Percentiles rank a stretch among this genome's conserved stretches.
phyloP scores from a whole-genome alignment of 495 filamentous ascomycete species.

The Halenospora varia region DNA sequence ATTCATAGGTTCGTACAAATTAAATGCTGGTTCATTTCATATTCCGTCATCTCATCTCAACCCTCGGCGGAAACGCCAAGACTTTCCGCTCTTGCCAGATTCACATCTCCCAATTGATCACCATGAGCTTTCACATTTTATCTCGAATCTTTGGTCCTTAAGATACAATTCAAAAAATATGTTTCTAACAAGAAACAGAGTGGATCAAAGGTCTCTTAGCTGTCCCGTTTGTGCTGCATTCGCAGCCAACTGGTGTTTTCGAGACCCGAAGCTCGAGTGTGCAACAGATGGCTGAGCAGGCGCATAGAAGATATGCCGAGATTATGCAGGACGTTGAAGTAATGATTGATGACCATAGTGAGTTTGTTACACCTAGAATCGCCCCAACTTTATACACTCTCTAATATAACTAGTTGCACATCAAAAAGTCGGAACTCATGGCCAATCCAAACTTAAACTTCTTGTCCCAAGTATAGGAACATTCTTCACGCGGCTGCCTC shows the following conservation, averaged over 20 bases:
- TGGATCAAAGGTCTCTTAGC: constrained; percentile 81
- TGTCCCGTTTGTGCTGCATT: constrained; percentile 95
- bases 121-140: too few species aligned
- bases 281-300: constrained; percentile 56
- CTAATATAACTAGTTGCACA: constrained; percentile 57
- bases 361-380: too few species aligned
- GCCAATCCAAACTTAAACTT: constrained; percentile 85
- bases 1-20: constrained; percentile 55
- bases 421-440: constrained; percentile 55
- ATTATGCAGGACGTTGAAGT: constrained; percentile 92
- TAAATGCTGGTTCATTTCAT: too few species aligned
- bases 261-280: constrained; percentile 56
- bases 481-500: constrained; percentile 84
- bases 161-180: too few species aligned
- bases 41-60: not conserved
- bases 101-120: too few species aligned
- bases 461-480: constrained; percentile 84
- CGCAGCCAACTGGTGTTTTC: constrained; percentile 82
- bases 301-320: constrained; percentile 84
- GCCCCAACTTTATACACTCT: too few species aligned
- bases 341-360: constrained; percentile 91
- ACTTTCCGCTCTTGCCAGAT: constrained; percentile 9
- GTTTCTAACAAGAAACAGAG: constrained; percentile 36
- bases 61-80: not conserved
- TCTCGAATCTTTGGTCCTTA: too few species aligned